Evolutionary conservation across 176 grass and related monocot genomes (phyloP).

Genomic region (Metroxylon sagu): DNA sequence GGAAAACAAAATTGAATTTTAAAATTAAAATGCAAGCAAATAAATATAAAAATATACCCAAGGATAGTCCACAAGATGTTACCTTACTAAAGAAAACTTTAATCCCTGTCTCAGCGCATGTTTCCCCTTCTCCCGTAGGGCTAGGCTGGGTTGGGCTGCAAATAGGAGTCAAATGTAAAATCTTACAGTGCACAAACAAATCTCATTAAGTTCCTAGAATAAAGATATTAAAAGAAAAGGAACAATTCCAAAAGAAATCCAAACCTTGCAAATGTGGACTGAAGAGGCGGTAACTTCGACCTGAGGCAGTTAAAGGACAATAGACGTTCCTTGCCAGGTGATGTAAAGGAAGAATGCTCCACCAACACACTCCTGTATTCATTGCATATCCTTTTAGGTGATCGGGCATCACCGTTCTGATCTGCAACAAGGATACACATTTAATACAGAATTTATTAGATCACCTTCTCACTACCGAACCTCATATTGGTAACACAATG

Average conservation of each 20-base stretch:
- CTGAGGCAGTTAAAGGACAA: slow-evolving; percentile 32
- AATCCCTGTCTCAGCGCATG: slow-evolving; percentile 58
- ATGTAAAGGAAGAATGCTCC: slow-evolving; percentile 54
- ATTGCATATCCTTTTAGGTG: slow-evolving; percentile 56
- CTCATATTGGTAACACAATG: too few relatives aligned
- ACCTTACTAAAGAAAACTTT: slow-evolving; percentile 87
- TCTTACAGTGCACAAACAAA: background rate
- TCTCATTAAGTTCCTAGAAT: too few relatives aligned
- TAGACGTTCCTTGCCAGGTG: slow-evolving; percentile 53
- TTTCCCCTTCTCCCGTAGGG: slow-evolving; percentile 48
- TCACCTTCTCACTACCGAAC: too few relatives aligned
- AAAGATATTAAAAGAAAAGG: slow-evolving; percentile 13
- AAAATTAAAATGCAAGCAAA: slow-evolving; percentile 6
- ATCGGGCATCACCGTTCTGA: slow-evolving; percentile 29
- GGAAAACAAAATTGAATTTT: slow-evolving; percentile 9
- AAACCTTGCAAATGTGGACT: slow-evolving; percentile 87
- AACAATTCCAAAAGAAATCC: slow-evolving; percentile 21
- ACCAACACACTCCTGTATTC: slow-evolving; percentile 44
- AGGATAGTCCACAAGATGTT: background rate
- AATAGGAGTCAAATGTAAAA: slow-evolving; percentile 13
- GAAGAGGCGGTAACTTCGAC: slow-evolving; percentile 61
- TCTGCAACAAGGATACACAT: slow-evolving; percentile 29
- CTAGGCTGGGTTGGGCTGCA: slow-evolving; percentile 66
- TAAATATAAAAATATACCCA: slow-evolving; percentile 3
- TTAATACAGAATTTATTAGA: too few relatives aligned